phyloP scores from a whole-genome alignment of 2,329 filamentous ascomycete genomes.

The Fusarium robinianum region DNA sequence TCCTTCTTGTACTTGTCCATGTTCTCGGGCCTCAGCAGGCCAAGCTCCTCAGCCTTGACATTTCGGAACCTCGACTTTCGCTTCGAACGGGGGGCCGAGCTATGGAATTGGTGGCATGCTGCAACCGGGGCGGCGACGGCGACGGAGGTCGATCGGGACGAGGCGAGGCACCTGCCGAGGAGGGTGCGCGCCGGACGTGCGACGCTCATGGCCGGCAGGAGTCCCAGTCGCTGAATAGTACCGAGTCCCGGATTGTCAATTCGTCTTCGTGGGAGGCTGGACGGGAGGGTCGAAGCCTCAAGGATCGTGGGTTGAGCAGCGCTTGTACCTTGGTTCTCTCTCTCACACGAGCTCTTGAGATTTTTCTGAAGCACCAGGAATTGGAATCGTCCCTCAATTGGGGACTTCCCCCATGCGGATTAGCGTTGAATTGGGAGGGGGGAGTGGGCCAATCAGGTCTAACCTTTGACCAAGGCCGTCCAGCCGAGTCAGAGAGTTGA shows the following conservation, averaged over 20 bases:
- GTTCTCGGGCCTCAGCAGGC: slow-evolving; percentile 50
- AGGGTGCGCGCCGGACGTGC: slow-evolving; percentile 59
- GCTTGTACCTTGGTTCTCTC: slow-evolving; percentile 15
- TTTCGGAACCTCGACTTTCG: slow-evolving; percentile 58
- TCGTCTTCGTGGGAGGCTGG: slow-evolving; percentile 10
- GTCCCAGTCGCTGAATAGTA: slow-evolving; percentile 11
- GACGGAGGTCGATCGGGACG: slow-evolving; percentile 33
- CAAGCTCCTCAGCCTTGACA: slow-evolving; percentile 57
- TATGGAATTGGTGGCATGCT: slow-evolving; percentile 55
- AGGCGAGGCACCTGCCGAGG: slow-evolving; percentile 54
- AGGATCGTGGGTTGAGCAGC: slow-evolving; percentile 20
- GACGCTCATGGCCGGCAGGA: slow-evolving; percentile 55
- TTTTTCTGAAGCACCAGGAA: slow-evolving; percentile 40
- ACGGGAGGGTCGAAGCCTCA: slow-evolving; percentile 12
- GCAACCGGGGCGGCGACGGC: slow-evolving; percentile 30
- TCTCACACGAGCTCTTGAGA: slow-evolving; percentile 40
- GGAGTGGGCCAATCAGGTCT: slow-evolving; percentile 25
- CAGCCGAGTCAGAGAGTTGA: slow-evolving; percentile 4
- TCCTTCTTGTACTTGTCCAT: slow-evolving; percentile 52
- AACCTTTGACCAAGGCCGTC: background rate
- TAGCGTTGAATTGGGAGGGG: slow-evolving; percentile 11
- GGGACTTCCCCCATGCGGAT: slow-evolving; percentile 19
- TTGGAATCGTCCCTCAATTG: too few relatives aligned
- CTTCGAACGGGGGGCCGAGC: slow-evolving; percentile 51
- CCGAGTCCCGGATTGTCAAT: slow-evolving; percentile 8